These are phyloP conservation scores for Akanthomyces dipterigenus DNA, from an alignment of 2,329 filamentous ascomycete genomes.

Conservation along the genomic window DNA sequence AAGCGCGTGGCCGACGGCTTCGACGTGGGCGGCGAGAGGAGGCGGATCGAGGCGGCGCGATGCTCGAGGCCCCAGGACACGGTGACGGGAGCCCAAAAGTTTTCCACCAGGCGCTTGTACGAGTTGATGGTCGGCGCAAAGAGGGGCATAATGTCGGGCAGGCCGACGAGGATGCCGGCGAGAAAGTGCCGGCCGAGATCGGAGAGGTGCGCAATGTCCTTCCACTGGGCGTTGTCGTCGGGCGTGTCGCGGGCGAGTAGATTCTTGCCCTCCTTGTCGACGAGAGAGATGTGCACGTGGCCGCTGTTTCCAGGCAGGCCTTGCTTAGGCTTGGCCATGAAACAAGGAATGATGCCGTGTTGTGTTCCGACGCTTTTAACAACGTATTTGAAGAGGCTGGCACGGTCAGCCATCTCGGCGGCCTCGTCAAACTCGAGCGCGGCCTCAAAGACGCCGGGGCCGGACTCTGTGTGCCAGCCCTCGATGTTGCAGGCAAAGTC, in stretches of 20 bases:
- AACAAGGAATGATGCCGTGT: conserved; percentile 89
- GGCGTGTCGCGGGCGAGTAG: conserved; percentile 67
- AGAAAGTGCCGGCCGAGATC: conserved; percentile 90
- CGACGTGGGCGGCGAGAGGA: conserved; percentile 82
- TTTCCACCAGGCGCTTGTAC: conserved; percentile 96
- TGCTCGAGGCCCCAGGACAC: conserved; percentile 97
- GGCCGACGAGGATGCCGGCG: conserved; percentile 78
- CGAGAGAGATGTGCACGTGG: conserved; percentile 89
- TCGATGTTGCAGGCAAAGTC: conserved; percentile 77
- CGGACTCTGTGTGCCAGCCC: conserved; percentile 93
- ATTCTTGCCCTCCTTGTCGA: conserved; percentile 75
- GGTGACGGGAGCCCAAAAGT: conserved; percentile 97
- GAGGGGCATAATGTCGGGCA: conserved; percentile 93
- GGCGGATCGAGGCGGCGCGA: conserved; percentile 79
- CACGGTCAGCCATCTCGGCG: conserved; percentile 83
- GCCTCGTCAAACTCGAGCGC: conserved; percentile 88
- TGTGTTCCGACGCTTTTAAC: conserved; percentile 84
- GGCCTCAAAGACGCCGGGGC: conserved; percentile 91
- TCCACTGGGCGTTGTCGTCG: conserved; percentile 65
- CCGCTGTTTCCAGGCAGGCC: conserved; percentile 91
- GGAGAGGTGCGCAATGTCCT: conserved; percentile 72
- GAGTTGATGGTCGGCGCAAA: conserved; percentile 94
- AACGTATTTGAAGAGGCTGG: conserved; percentile 87
- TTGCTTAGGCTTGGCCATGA: conserved; percentile 95
- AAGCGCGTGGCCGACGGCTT: conserved; percentile 84